These are phyloP conservation scores for Phytophthora pluvialis DNA, from an alignment of 352 stramenopile species.

Conservation along the genomic window DNA sequence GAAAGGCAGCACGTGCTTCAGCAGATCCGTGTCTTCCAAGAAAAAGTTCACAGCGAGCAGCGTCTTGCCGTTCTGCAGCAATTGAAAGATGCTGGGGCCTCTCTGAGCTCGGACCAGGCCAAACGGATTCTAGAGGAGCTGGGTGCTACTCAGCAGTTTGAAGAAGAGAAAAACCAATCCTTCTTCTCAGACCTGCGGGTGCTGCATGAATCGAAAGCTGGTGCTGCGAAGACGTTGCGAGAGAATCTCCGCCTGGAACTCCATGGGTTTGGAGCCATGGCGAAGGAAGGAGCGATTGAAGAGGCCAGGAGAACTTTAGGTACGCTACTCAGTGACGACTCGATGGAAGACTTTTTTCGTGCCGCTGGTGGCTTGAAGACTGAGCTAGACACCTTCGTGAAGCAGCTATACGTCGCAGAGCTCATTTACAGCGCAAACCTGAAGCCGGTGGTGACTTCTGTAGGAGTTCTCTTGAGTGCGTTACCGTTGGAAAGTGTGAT, in stretches of 20 bases:
- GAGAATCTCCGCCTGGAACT: constrained; percentile 63
- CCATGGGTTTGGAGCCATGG: constrained; percentile 70
- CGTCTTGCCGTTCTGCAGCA: constrained; percentile 56
- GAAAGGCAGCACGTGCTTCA: constrained; percentile 62
- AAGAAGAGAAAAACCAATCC: constrained; percentile 66
- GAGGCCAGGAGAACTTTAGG: constrained; percentile 38
- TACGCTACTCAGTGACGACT: constrained; percentile 45
- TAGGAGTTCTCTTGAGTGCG: constrained; percentile 65
- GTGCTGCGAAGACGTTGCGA: constrained; percentile 40
- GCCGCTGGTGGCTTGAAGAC: constrained; percentile 75
- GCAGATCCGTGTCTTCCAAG: constrained; percentile 61
- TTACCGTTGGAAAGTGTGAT: constrained; percentile 69
- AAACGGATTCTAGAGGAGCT: constrained; percentile 53
- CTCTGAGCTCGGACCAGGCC: constrained; percentile 51
- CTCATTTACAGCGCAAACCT: constrained; percentile 85
- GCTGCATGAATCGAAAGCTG: constrained; percentile 48
- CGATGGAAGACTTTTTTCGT: constrained; percentile 87
- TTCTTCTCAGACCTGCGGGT: constrained; percentile 63
- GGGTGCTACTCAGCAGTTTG: constrained; percentile 55
- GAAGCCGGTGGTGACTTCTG: constrained; percentile 34
- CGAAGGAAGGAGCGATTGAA: constrained; percentile 57
- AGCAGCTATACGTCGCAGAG: constrained; percentile 64
- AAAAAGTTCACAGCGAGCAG: constrained; percentile 53
- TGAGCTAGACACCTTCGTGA: constrained; percentile 72
- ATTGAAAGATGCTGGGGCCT: constrained; percentile 45